A percentile compares a stretch with the other conserved stretches of the same genome.
These are phyloP conservation scores for Cerioporus squamosus DNA, from an alignment of 1,284 basidiomycete species.

Conservation along the genomic window DNA sequence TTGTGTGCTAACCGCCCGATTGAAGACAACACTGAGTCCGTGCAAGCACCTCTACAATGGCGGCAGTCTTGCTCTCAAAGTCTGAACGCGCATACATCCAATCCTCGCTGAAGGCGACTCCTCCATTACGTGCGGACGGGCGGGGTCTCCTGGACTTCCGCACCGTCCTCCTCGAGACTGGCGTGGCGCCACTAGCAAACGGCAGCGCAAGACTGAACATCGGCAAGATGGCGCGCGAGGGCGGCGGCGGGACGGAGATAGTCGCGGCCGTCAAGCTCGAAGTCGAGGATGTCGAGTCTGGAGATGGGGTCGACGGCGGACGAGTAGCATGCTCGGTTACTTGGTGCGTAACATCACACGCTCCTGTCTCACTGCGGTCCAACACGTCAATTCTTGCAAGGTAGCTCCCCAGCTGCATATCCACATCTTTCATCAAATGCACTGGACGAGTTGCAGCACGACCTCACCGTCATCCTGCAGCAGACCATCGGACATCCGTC, in stretches of 20 bases:
- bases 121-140: constrained; percentile 70
- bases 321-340: constrained; percentile 68
- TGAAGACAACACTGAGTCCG: neutral
- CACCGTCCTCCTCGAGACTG: constrained; percentile 71
- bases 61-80: constrained; percentile 58
- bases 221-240: constrained; percentile 58
- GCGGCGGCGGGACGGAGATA: constrained; percentile 69
- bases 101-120: constrained; percentile 56
- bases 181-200: constrained; percentile 75
- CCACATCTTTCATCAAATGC: constrained; percentile 63
- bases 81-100: constrained; percentile 78
- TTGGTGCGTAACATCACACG: constrained; percentile 56
- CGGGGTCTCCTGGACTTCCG: constrained; percentile 67
- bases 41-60: constrained; percentile 10
- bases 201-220: constrained; percentile 76
- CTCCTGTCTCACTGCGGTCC: neutral
- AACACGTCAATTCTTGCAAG: constrained; percentile 40
- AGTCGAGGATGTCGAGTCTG: constrained; percentile 57
- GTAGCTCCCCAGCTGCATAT: constrained; percentile 78
- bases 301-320: constrained; percentile 57
- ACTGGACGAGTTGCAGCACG: constrained; percentile 74
- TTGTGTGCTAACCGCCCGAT: too few species aligned
- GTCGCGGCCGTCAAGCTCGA: constrained; percentile 76
- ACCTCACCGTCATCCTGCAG: constrained; percentile 62
- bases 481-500: constrained; percentile 64